A percentile compares a stretch with the other conserved stretches of the same genome.
These are phyloP conservation scores for Serendipita vermifera DNA, from an alignment of 768 basidiomycete species.

Conservation along the genomic window DNA sequence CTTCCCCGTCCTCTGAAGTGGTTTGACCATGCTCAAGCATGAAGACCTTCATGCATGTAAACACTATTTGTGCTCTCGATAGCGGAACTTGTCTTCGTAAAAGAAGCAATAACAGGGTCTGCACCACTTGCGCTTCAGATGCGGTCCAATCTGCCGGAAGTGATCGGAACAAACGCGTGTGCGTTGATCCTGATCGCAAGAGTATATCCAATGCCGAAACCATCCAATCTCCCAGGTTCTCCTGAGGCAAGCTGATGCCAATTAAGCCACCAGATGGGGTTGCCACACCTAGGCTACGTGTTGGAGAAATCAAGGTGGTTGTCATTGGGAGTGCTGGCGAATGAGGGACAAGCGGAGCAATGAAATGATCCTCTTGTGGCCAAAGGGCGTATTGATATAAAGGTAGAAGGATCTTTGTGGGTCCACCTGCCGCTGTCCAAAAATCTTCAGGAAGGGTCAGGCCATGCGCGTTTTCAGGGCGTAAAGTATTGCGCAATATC, in stretches of 20 bases:
- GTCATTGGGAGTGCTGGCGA: slow-evolving; percentile 37
- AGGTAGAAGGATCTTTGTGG: slow-evolving; percentile 38
- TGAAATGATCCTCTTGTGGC: slow-evolving; percentile 29
- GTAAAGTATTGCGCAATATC: slow-evolving; percentile 14
- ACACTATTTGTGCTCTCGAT: slow-evolving; percentile 44
- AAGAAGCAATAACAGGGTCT: slow-evolving; percentile 49
- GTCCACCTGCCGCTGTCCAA: slow-evolving; percentile 37
- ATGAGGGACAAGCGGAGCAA: slow-evolving; percentile 40
- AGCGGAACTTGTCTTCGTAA: slow-evolving; percentile 26
- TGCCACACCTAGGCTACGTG: background rate
- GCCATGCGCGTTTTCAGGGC: slow-evolving; percentile 20
- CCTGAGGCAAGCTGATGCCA: slow-evolving; percentile 21
- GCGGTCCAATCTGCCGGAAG: slow-evolving; percentile 64
- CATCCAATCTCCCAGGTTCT: slow-evolving; percentile 44
- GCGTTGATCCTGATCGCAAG: slow-evolving; percentile 59
- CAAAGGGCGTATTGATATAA: slow-evolving; percentile 42
- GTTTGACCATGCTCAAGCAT: slow-evolving; percentile 67
- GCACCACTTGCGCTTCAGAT: slow-evolving; percentile 64
- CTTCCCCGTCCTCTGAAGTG: slow-evolving; percentile 26
- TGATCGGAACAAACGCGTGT: slow-evolving; percentile 43
- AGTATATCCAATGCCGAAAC: slow-evolving; percentile 62
- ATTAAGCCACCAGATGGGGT: background rate
- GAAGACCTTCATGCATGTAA: slow-evolving; percentile 84
- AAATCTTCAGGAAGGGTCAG: slow-evolving; percentile 28
- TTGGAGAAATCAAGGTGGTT: slow-evolving; percentile 14